A percentile compares a stretch with the other conserved stretches of the same genome.
phyloP scores from a whole-genome alignment of 257 asterid species.

The Penstemon barbatus region DNA sequence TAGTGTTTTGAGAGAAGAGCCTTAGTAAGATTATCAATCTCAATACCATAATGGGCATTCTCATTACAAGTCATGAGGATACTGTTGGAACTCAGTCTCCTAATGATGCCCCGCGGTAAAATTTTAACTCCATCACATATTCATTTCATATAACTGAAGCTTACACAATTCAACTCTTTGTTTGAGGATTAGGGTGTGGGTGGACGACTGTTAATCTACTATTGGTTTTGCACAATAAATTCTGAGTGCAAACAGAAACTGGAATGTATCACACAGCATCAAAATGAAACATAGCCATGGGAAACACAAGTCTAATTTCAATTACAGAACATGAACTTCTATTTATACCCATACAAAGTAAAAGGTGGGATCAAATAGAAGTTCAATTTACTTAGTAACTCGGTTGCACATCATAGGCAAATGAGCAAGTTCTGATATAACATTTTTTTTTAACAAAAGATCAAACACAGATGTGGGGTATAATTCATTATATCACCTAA shows the following conservation, averaged over 20 bases:
- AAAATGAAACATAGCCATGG: background rate
- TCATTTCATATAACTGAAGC: too few species aligned
- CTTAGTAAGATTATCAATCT: too few species aligned
- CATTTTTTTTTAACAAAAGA: background rate
- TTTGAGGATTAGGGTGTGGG: too few species aligned
- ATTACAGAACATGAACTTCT: constrained; percentile 2
- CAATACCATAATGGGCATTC: too few species aligned
- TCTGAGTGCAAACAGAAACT: background rate
- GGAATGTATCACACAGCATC: background rate
- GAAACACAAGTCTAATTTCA: background rate
- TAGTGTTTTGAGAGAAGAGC: too few species aligned
- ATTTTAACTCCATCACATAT: too few species aligned
- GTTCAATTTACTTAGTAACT: background rate
- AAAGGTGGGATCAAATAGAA: background rate
- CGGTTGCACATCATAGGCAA: background rate
- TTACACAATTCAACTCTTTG: too few species aligned
- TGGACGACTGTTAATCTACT: background rate
- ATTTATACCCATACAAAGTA: constrained; percentile 1
- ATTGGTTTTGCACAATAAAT: background rate
- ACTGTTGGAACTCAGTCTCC: too few species aligned
- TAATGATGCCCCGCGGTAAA: too few species aligned
- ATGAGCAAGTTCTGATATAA: background rate
- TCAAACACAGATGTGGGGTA: background rate
- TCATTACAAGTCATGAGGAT: too few species aligned
- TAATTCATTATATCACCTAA: background rate